These are phyloP conservation scores for Ophiosphaerella herpotricha DNA, from an alignment of 2,329 filamentous ascomycete genomes.

Conservation along the genomic window DNA sequence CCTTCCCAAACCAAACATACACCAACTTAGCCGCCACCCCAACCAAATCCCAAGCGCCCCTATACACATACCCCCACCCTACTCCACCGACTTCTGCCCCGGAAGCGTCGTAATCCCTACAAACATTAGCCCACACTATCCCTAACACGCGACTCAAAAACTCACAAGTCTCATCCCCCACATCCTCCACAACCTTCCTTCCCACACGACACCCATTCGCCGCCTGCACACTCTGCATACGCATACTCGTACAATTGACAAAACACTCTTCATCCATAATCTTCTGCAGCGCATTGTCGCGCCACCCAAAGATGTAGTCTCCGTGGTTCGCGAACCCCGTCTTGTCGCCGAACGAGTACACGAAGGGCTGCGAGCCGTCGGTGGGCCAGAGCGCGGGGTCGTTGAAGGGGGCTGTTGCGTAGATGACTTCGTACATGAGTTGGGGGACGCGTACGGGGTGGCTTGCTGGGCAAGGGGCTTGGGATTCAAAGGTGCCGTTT, in stretches of 20 bases:
- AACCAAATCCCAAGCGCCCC: no score
- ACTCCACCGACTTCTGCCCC: not conserved
- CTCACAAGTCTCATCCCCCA: constrained; percentile 46
- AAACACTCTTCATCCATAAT: constrained; percentile 43
- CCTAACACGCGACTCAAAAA: not conserved
- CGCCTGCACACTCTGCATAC: constrained; percentile 50
- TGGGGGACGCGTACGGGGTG: constrained; percentile 49
- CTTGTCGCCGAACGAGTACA: constrained; percentile 42
- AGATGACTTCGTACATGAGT: constrained; percentile 35
- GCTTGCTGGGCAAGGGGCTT: constrained; percentile 56
- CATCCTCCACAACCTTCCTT: constrained; percentile 54
- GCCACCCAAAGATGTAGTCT: constrained; percentile 60
- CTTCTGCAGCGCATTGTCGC: constrained; percentile 54
- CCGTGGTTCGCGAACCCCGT: constrained; percentile 57
- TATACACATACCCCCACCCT: no score
- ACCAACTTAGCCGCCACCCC: no score
- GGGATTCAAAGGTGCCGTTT: constrained; percentile 30
- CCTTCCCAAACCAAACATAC: no score
- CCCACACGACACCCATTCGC: constrained; percentile 55
- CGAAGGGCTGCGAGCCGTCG: constrained; percentile 39
- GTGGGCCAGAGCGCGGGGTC: constrained; percentile 24
- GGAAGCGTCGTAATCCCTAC: constrained; percentile 4
- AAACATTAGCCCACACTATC: not conserved
- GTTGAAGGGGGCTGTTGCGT: constrained; percentile 45
- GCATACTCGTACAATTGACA: constrained; percentile 49